phyloP scores from a whole-genome alignment of 176 grass and related monocot species.

The Elaeis guineensis region DNA sequence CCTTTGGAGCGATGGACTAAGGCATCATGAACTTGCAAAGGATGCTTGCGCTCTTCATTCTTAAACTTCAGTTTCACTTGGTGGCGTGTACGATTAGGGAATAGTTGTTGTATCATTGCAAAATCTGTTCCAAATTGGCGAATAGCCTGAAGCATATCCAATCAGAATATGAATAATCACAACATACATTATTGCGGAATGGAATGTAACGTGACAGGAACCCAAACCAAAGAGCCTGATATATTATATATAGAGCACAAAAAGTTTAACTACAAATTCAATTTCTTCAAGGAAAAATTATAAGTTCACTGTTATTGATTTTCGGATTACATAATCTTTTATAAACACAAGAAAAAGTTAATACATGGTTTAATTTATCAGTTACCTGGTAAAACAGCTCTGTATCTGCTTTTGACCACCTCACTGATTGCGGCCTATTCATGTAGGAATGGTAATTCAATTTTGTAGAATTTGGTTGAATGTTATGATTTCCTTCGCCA shows the following conservation, averaged over 20 bases:
- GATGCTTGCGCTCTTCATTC: constrained; percentile 65
- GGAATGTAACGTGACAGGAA: no score
- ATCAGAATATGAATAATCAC: background rate
- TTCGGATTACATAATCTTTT: background rate
- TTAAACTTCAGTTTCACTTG: constrained; percentile 80
- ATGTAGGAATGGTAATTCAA: constrained; percentile 93
- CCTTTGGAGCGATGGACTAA: constrained; percentile 49
- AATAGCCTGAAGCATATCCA: constrained; percentile 42
- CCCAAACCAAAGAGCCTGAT: no score
- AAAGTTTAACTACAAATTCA: no score
- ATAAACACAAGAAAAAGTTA: constrained; percentile 15
- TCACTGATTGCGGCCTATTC: constrained; percentile 30
- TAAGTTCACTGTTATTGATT: background rate
- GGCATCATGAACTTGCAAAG: constrained; percentile 59
- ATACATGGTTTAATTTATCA: constrained; percentile 18
- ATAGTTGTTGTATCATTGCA: constrained; percentile 84
- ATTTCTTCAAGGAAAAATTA: background rate
- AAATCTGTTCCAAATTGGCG: constrained; percentile 91
- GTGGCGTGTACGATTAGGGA: constrained; percentile 65
- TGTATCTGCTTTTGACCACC: constrained; percentile 83
- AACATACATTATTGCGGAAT: no score
- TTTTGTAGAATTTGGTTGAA: constrained; percentile 27
- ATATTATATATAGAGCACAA: no score
- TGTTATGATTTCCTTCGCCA: constrained; percentile 16
- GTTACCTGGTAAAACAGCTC: constrained; percentile 84